Conservation (phyloP, 768 basidiomycete species). For the Tephrocybe sp. region DNA sequence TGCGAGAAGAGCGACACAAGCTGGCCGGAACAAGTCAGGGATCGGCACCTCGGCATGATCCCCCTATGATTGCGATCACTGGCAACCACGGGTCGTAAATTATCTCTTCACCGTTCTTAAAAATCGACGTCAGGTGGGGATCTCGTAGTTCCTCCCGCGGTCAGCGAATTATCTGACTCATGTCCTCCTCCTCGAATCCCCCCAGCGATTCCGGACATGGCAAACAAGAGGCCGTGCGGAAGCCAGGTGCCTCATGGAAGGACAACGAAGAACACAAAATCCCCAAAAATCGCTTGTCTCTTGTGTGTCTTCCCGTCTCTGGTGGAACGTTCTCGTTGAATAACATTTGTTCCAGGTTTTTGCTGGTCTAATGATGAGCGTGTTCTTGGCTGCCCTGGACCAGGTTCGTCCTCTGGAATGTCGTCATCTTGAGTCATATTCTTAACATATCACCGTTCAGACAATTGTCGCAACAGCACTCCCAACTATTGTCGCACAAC, state of each 20-base stretch:
- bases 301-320: conserved; percentile 32
- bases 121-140: conserved; percentile 15
- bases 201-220: conserved; percentile 12
- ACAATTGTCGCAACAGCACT: conserved; percentile 75
- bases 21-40: background rate
- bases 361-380: conserved; percentile 40
- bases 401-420: conserved; percentile 39
- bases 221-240: conserved; percentile 21
- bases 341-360: conserved; percentile 35
- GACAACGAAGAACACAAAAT: conserved; percentile 50
- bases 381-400: conserved; percentile 57
- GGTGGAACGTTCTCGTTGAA: background rate
- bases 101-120: conserved; percentile 3
- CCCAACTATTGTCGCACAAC: conserved; percentile 65
- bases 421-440: background rate
- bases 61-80: conserved; percentile 17
- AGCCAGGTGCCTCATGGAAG: conserved; percentile 55
- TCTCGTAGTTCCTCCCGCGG: conserved; percentile 1
- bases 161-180: conserved; percentile 11
- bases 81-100: conserved; percentile 3
- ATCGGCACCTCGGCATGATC: conserved; percentile 30
- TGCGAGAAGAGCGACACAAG: background rate
- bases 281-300: conserved; percentile 48
- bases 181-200: conserved; percentile 18
- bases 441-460: conserved; percentile 29